Evolutionary conservation across 2,329 filamentous ascomycete genomes (phyloP), one percentile per base, ranked within the genome.

Genomic region (Corniculantispora saksenae): DNA sequence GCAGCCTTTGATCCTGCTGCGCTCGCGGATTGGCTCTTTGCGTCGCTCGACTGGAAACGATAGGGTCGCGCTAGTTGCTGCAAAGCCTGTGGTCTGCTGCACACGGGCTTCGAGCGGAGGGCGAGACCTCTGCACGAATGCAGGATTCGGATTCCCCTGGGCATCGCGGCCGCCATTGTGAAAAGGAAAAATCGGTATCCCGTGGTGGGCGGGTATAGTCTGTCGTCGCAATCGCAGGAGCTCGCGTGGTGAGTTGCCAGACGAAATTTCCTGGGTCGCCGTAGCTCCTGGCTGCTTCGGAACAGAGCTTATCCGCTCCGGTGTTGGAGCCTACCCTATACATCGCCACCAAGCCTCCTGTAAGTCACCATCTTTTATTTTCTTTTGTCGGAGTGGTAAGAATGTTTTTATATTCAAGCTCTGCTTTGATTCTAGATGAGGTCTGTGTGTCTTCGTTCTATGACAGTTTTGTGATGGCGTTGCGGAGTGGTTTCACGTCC

Each of bases 1-100:
- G 55, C 56, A 64, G 66, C 65, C 59, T 61, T 38, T 61, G 23
- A 48, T 25, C 66, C 67, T 67, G 69, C 69, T 48, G 71, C 65
- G 57, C 70, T 72, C 50, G 69, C 65, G n/a, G 70, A 66, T 29
- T 68, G 70, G 51, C 67, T 69, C 63, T 70, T 72, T 66, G 71
- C 70, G 70, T 79, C 75, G 67, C 72, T 75, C 56, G 76, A 74
- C 66, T 78, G 76, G 64, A 70, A 69, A 69, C 72, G 70, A 38
- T 58, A 43, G 12, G 32, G 35, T 32, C 55, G 61, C 25, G 55
- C 35, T 25, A 64, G 29, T 32, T 43, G 48, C n/a, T 40, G 23
- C 12, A 58, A 19, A 25, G 35, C 35, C 25, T 58, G 61, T 9
- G 61, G 45, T 23, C 54, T 50, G 35, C 23, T 53, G 47, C 54